Evolutionary conservation across 2,329 filamentous ascomycete genomes (phyloP).

Genomic region (Penicillium sp.): DNA sequence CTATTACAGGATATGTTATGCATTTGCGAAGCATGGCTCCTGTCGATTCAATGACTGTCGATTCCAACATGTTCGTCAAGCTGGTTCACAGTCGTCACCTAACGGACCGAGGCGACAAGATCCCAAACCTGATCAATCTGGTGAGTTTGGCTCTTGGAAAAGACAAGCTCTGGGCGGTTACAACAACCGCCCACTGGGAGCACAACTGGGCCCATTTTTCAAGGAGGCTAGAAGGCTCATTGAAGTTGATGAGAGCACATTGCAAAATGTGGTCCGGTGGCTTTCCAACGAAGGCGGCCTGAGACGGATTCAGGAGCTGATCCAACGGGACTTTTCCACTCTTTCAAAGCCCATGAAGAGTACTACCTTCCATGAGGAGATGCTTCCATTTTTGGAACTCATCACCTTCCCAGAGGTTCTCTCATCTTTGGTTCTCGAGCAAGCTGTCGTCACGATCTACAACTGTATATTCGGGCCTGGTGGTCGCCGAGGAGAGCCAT

Average conservation of each 20-base stretch:
- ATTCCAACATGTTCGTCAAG: not conserved
- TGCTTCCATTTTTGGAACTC: slow-evolving; percentile 45
- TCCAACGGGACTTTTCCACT: slow-evolving; percentile 20
- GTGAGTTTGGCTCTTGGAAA: not conserved
- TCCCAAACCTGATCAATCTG: not conserved
- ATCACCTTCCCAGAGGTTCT: slow-evolving; percentile 45
- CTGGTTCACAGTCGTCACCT: not conserved
- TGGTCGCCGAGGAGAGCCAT: slow-evolving; percentile 24
- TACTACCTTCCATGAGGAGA: slow-evolving; percentile 22
- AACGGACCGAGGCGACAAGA: not conserved
- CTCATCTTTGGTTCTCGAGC: slow-evolving; percentile 45
- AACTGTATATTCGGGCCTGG: slow-evolving; percentile 46
- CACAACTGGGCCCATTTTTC: slow-evolving; percentile 20
- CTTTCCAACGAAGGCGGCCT: slow-evolving; percentile 34
- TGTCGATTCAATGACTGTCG: slow-evolving; percentile 2
- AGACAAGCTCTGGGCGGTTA: not conserved
- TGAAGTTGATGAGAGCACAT: slow-evolving; percentile 17
- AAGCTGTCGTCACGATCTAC: slow-evolving; percentile 45
- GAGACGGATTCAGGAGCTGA: slow-evolving; percentile 28
- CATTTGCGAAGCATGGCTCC: not conserved
- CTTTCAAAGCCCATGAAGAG: slow-evolving; percentile 13
- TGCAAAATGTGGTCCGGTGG: slow-evolving; percentile 31
- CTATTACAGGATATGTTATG: not conserved
- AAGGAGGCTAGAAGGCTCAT: slow-evolving; percentile 25
- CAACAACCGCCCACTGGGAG: no score